phyloP scores from a whole-genome alignment of 2,329 filamentous ascomycete species.

The Knufia fluminis region DNA sequence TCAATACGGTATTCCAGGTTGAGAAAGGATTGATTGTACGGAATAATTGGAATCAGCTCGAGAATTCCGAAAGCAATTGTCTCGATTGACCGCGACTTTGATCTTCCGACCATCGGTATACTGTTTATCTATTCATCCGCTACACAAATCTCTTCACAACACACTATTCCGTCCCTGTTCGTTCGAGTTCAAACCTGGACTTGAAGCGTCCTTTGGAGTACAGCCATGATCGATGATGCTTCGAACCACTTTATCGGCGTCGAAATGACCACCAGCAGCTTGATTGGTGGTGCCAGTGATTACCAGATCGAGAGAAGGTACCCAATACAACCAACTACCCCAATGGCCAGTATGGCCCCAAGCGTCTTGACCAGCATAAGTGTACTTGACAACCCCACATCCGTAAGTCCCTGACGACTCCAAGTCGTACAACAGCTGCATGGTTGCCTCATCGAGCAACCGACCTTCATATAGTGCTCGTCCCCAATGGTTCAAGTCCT shows the following conservation, averaged over 20 bases:
- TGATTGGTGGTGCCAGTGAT: conserved; percentile 10
- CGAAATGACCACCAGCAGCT: conserved; percentile 5
- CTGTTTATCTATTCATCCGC: no score
- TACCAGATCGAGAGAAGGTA: conserved; percentile 11
- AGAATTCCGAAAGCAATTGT: no score
- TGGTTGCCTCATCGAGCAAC: conserved; percentile 7
- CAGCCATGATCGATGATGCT: conserved; percentile 9
- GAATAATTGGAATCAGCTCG: no score
- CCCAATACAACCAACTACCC: conserved; percentile 8
- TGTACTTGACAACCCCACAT: conserved; percentile 8
- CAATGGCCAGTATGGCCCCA: conserved; percentile 11
- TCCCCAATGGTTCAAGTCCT: conserved; percentile 10
- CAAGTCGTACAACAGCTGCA: conserved; percentile 9
- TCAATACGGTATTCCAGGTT: no score
- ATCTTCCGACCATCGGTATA: no score
- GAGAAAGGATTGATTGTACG: no score
- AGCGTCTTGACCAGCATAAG: conserved; percentile 6
- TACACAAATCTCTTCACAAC: no score
- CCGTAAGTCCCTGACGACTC: conserved; percentile 11
- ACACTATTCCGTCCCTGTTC: neutral
- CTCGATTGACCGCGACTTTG: no score
- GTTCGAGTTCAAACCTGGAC: neutral
- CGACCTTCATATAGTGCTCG: conserved; percentile 10
- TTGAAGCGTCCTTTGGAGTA: conserved; percentile 2
- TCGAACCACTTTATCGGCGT: conserved; percentile 9